phyloP scores from a whole-genome alignment of 352 stramenopile genomes.

The Pythium phragmitis region DNA sequence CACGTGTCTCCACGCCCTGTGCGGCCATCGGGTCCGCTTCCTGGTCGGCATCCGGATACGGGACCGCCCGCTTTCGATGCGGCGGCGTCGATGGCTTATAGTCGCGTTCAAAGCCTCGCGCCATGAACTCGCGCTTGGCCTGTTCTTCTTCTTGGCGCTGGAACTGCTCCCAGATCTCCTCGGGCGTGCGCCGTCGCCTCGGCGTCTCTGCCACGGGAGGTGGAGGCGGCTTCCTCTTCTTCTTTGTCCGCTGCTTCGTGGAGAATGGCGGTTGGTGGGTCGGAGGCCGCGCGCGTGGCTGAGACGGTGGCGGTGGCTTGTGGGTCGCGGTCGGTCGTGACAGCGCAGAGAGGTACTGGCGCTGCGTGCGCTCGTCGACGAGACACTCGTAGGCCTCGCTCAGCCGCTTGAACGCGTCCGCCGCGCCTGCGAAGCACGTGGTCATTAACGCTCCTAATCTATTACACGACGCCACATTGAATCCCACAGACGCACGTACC shows the following conservation, averaged over 20 bases:
- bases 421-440: conserved; percentile 39
- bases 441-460: not conserved
- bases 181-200: conserved; percentile 39
- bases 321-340: conserved; percentile 2
- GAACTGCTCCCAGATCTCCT: conserved; percentile 74
- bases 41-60: not conserved
- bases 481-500: conserved; percentile 14
- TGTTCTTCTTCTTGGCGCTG: conserved; percentile 68
- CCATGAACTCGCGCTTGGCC: conserved; percentile 53
- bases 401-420: conserved; percentile 76
- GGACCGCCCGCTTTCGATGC: not conserved
- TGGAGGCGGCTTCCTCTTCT: not conserved
- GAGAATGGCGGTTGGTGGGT: not conserved
- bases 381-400: conserved; percentile 80
- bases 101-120: conserved; percentile 61
- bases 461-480: not conserved
- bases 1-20: not conserved
- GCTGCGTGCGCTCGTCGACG: conserved; percentile 40
- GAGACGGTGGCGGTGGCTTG: conserved; percentile 5
- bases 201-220: conserved; percentile 12
- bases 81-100: conserved; percentile 24
- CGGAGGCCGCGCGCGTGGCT: conserved; percentile 7
- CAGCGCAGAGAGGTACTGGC: conserved; percentile 49
- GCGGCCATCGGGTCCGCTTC: not conserved
- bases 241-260: conserved; percentile 7